These are phyloP conservation scores for Venustampulla echinocandica DNA, from an alignment of 495 filamentous ascomycete species.

Conservation along the genomic window DNA sequence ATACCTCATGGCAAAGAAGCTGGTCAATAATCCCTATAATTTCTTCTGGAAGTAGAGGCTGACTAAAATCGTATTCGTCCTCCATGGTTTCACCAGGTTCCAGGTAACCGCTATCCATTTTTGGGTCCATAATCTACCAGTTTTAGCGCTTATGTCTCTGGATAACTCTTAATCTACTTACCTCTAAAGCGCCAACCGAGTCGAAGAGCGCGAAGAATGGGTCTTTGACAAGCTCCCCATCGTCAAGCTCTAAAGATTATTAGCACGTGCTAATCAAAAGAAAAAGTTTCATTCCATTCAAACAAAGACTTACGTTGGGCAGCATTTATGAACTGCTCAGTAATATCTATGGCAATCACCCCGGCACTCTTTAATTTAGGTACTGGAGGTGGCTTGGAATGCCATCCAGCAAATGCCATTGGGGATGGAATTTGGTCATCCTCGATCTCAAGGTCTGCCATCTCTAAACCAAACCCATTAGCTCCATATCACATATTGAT, in stretches of 20 bases:
- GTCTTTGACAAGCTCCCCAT: conserved; percentile 89
- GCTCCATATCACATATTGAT: too few relatives aligned
- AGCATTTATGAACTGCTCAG: conserved; percentile 61
- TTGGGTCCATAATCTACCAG: conserved; percentile 87
- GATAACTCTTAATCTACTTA: conserved; percentile 31
- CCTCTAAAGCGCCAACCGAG: conserved; percentile 90
- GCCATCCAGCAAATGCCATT: conserved; percentile 9
- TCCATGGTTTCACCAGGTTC: conserved; percentile 69
- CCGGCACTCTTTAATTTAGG: conserved; percentile 33
- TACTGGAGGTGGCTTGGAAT: conserved; percentile 23
- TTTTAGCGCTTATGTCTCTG: background rate
- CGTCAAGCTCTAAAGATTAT: conserved; percentile 52
- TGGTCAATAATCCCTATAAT: conserved; percentile 92
- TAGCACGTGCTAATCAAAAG: conserved; percentile 14
- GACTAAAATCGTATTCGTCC: conserved; percentile 73
- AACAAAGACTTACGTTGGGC: conserved; percentile 48
- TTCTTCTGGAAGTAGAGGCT: conserved; percentile 63
- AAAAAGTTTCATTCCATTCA: too few relatives aligned
- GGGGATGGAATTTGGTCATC: conserved; percentile 5
- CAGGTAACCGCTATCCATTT: conserved; percentile 92
- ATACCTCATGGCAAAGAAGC: conserved; percentile 78
- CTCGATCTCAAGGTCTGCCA: conserved; percentile 16
- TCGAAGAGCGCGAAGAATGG: conserved; percentile 88
- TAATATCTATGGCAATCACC: conserved; percentile 64
- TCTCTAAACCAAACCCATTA: conserved; percentile 8